Percentiles rank a stretch among this genome's conserved stretches.
These are phyloP conservation scores for Suhomyces terraborum DNA, from an alignment of 1,139 yeast genomes.

Conservation along the genomic window DNA sequence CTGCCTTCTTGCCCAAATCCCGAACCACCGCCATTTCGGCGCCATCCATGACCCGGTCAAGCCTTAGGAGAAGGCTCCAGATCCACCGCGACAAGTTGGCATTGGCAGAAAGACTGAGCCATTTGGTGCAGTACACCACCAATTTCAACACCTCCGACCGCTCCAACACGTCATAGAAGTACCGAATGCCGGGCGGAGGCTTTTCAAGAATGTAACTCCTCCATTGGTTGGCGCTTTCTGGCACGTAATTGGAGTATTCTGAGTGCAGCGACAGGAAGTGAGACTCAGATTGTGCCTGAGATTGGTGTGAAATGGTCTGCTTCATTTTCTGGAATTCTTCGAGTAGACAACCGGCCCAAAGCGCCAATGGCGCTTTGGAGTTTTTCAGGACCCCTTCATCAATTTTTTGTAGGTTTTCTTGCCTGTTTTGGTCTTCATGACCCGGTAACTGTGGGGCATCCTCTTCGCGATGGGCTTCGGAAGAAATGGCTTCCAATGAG, in stretches of 20 bases:
- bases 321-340: constrained; percentile 9
- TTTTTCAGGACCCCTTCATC: too few species aligned
- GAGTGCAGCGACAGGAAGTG: not conserved
- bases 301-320: too few species aligned
- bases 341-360: not conserved
- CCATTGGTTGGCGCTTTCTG: constrained; percentile 37
- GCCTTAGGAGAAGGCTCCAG: constrained; percentile 35
- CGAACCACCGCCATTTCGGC: constrained; percentile 40
- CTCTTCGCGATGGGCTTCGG: not conserved
- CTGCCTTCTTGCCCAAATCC: constrained; percentile 44
- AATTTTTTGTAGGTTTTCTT: not conserved
- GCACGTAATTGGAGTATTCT: constrained; percentile 18
- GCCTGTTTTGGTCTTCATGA: constrained; percentile 1
- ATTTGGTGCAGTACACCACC: constrained; percentile 38
- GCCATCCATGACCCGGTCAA: constrained; percentile 38
- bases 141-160: constrained; percentile 39
- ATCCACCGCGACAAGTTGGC: constrained; percentile 42
- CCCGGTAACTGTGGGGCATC: not conserved
- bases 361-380: not conserved
- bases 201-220: constrained; percentile 30
- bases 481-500: not conserved
- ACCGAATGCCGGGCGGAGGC: constrained; percentile 33
- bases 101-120: constrained; percentile 38
- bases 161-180: constrained; percentile 26
- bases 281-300: too few species aligned